Evolutionary conservation across 306 rosid genomes (phyloP), one percentile per base, ranked within the genome.

Genomic region (Castanea crenata): DNA sequence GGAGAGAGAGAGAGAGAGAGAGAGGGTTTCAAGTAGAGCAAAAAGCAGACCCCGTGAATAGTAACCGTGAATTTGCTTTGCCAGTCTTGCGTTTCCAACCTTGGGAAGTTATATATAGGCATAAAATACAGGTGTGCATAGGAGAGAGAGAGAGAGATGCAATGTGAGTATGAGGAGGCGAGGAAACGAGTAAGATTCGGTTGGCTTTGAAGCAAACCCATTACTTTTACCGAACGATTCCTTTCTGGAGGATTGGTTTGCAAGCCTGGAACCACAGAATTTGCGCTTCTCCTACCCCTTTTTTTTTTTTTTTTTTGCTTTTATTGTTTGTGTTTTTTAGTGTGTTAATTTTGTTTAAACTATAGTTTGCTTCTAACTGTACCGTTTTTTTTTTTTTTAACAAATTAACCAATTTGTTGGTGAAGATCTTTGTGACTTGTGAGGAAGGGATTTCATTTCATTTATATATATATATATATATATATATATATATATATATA

Each of bases 121-220:
- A 76, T 51, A 69, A 51, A 64, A 74, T 55, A 82, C 68, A 81
- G 69, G 68, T 79, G 64, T 76, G 74, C 49, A 73, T 65, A 21
- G 71, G 23, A 32, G 55, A 31, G 25, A 49, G 54, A 46, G 80
- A 74, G 80, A 86, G 25, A 81, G 93, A 78, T 81, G 90, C 85
- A 87, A 78, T 79, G 79, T 77, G 86, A 83, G 90, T 86, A 85
- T 85, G 91, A 83, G 90, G 91, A 89, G 86, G 87, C 65, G 82
- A 87, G 88, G 96, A 87, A 88, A 87, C 64, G 88, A 91, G 97
- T 91, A 92, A 91, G 95, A 94, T 94, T 91, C 97, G 92, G 97
- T 92, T 91, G 95, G 93, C 87, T 90, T 91, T 85, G 93, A 94
- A 94, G 99, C 97, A 94, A 94, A 90, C 97, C 83, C 93, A 75